phyloP scores from a whole-genome alignment of 257 asterid genomes.

The Euphrasia confusa region DNA sequence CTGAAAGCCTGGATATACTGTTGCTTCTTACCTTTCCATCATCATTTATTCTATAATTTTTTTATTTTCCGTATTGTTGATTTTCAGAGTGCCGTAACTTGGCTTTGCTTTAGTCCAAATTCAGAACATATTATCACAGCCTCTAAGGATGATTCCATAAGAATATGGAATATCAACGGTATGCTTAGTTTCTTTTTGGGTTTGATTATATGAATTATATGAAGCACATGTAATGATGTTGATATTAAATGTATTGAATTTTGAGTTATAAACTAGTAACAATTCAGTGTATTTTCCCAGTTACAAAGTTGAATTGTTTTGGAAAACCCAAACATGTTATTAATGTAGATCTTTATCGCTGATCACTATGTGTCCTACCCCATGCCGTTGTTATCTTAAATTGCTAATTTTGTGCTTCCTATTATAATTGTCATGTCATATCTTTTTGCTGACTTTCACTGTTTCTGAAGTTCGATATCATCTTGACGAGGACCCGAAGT shows the following conservation, averaged over 20 bases:
- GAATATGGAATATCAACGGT: constrained; percentile 96
- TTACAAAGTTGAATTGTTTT: constrained; percentile 1
- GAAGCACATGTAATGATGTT: constrained; percentile 2
- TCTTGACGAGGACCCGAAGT: constrained; percentile 92
- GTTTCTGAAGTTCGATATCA: constrained; percentile 83
- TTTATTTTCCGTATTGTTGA: constrained; percentile 13
- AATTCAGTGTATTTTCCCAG: not conserved
- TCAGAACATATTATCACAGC: constrained; percentile 91
- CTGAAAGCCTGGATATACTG: constrained; percentile 5
- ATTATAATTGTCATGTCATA: not conserved
- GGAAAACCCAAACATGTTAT: not conserved
- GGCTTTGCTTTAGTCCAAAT: constrained; percentile 88
- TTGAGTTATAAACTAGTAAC: constrained; percentile 1
- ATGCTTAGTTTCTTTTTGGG: constrained; percentile 23
- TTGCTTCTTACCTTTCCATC: constrained; percentile 12
- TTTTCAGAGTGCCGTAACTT: constrained; percentile 96
- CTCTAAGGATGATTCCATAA: constrained; percentile 89
- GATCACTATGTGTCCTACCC: constrained; percentile 14
- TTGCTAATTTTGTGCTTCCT: constrained; percentile 5
- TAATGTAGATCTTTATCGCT: not conserved
- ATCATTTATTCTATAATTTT: constrained; percentile 11
- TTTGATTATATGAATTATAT: constrained; percentile 4
- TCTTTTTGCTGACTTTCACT: constrained; percentile 23
- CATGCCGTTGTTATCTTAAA: constrained; percentile 13
- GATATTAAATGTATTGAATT: not conserved